Base-by-base conservation (phyloP, 495 filamentous ascomycete species). In the Penicillium psychrofluorescens region DNA sequence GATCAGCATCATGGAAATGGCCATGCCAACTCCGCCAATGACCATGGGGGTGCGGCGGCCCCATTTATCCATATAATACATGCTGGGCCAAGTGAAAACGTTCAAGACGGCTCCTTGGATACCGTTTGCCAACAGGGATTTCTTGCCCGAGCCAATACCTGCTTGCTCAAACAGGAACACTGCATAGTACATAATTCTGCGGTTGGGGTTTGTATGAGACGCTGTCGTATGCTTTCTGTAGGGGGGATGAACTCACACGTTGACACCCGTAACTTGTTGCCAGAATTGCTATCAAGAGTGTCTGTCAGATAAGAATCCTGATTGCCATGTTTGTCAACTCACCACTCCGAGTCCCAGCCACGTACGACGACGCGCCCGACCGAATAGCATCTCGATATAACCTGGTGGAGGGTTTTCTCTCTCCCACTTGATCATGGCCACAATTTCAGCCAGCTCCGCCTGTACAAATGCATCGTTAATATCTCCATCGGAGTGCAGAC, bases 281-380 rank as follows among this genome's bases (percentile, higher is more conserved):
- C 51, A 58, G 35, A 60, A 64, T 56, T 61, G 56, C 45, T 54
- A 16, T 34, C 8, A 37, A 22, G n/a, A 29, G 12, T n/a, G 41
- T 29, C 11, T 35, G 34, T 16, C 7, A 12, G 6, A 16, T 4
- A 22, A 22, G 2, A 22, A 22, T 29, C 27, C 29, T 6, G 6
- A 16, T 8, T 6, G 22, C 28, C 35, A 13, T 7, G 13, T 8
- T 15, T 5, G 22, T 28, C 8, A 11, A 53, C 49, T 31, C 22
- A 60, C 53, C 39, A 61, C 54, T 9, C 61, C 61, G 42, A 65
- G 63, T 30, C 49, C 59, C 4, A 65, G 45, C 55, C 55, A 63
- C 8, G 45, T 62, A 8, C 58, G 55, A 12, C 61, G 45, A n/a
- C 39, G 33, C n/a, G 64, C 46, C 6, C 30, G 34, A 28, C 55